Evolutionary conservation across 495 filamentous ascomycete species (phyloP), one percentile per base, ranked within the genome.

Genomic region (Tuber magnatum): DNA sequence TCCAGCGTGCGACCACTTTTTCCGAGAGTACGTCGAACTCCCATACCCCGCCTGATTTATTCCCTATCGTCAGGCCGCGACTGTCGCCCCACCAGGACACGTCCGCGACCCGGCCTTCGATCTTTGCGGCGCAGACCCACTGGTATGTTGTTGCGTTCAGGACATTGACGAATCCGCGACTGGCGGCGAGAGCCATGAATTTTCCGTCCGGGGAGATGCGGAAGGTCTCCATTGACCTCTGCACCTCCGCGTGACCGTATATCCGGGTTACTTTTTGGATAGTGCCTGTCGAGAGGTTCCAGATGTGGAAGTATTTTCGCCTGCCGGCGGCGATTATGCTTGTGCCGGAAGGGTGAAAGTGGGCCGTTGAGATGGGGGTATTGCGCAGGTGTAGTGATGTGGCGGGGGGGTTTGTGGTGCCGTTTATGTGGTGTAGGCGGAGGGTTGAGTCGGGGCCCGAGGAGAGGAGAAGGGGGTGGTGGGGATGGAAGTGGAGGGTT

Each of bases 271-370:
- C 84, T 75, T 97, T 97, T 82, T 94, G 91, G 42, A 98, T 87
- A 38, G 85, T 86, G 38, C 95, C 96, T 10, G 91, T 89, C 61
- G 90, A 83, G 5, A 99, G 86, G 82, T 97, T 90, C 95, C 95
- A 99, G 79, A 89, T 90, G 85, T 98, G 95, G 85, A 97, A 97
- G 84, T 95, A 98, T 76, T 91, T 90, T 35, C 96, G 88, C 7
- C 93, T 89, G 70, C 93, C 93, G 39, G 94, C 90, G 72, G 97
- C 90, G 82, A 97, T 91, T 77, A 98, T 90, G 71, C 89, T 89
- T 75, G 88, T 86, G 38, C 89, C 88, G 20, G 84, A 80, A 56
- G 88, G 86, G 56, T 91, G 87, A 84, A 98, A 97, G 28, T 89
- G 87, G 1, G 94, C 91, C 8, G 91, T 93, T 73, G 90, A 88